Evolutionary conservation across 1,139 yeast species (phyloP), one percentile per base, ranked within the genome.

Genomic region (Candida mesenterica): DNA sequence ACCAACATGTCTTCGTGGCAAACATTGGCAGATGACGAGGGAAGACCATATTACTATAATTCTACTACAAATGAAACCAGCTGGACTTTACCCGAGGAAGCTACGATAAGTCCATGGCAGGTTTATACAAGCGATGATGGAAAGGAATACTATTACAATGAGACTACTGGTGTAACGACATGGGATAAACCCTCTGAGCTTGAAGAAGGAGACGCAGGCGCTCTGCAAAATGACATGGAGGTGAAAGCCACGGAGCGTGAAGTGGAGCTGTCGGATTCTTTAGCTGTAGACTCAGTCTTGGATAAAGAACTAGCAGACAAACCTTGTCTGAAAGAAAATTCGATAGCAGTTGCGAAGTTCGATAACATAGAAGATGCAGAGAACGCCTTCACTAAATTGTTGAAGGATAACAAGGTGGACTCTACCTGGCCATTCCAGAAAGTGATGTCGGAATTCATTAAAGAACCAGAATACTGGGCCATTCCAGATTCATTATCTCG

Each of bases 41-140:
- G 95, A 1, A 69, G 82, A 28, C 65, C 66, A 1, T 90, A 89
- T 61, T 89, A 83, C 57, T 86, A 79, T 57, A 79, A 89, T 46
- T 42, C 75, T 1, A 68, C 54, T 25, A 83, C 94, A 0, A 75
- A 78, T 36, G 80, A 79, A 48, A 81, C 96, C 0, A 77, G 82
- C 32, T 89, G 97, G 96, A 86, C 83, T 6, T 76, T 80, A 44
- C 97, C 97, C 0, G 77, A 65, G 19, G 80, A 64, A 34, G 72
- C 70, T 37, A 27, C 31, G 9, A 43, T 50, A 26, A 64, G 64
- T 8, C 60, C 65, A n/a, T 90, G 96, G 96, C 70, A 69, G 34
- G 76, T 71, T 42, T 80, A 70, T 35, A 60, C 65, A 2, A 78
- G 92, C 0, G 87, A 83, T 24, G 92, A 82, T 14, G 94, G 92